A percentile compares a stretch with the other conserved stretches of the same genome.
Conservation (phyloP, 2,329 filamentous ascomycete species). For the Ceratocystiopsis minuta region DNA sequence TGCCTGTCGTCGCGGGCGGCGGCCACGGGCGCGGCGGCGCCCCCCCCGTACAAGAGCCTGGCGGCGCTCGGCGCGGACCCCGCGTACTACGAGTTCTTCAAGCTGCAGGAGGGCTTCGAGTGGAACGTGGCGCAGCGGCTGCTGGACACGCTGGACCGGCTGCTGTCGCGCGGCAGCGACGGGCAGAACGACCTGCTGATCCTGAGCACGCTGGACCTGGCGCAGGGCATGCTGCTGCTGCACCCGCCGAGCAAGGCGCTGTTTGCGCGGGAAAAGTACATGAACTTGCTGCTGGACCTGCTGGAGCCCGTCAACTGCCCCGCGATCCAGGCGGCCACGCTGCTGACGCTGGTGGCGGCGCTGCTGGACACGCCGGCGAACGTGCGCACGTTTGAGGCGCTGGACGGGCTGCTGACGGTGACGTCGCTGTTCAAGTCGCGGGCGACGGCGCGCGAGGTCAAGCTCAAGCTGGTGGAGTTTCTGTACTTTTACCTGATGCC, state of each 20-base stretch:
- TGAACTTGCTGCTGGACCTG: slow-evolving; percentile 92
- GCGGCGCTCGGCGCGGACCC: slow-evolving; percentile 60
- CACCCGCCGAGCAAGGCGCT: slow-evolving; percentile 79
- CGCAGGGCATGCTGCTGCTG: slow-evolving; percentile 73
- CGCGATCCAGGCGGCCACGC: slow-evolving; percentile 74
- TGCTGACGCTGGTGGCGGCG: slow-evolving; percentile 77
- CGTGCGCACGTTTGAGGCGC: slow-evolving; percentile 76
- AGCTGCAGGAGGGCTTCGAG: slow-evolving; percentile 90
- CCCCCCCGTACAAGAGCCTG: slow-evolving; percentile 36
- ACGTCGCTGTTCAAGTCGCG: slow-evolving; percentile 86
- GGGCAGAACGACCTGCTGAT: slow-evolving; percentile 79
- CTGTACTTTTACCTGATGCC: slow-evolving; percentile 98
- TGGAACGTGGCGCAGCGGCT: slow-evolving; percentile 89
- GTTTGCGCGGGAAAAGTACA: slow-evolving; percentile 78
- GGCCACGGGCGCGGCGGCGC: slow-evolving; percentile 3
- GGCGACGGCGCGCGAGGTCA: slow-evolving; percentile 71
- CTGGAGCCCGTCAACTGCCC: slow-evolving; percentile 85
- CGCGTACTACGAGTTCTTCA: slow-evolving; percentile 90
- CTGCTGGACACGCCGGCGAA: slow-evolving; percentile 75
- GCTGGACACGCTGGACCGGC: slow-evolving; percentile 32
- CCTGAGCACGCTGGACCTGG: slow-evolving; percentile 68
- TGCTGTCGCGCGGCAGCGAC: slow-evolving; percentile 12
- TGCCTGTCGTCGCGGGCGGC: slow-evolving; percentile 45
- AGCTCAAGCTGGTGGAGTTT: slow-evolving; percentile 92
- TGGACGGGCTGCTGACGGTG: slow-evolving; percentile 80